Evolutionary conservation across 805 yeast genomes (phyloP).

Genomic region (Jamesozyma hellenica): DNA sequence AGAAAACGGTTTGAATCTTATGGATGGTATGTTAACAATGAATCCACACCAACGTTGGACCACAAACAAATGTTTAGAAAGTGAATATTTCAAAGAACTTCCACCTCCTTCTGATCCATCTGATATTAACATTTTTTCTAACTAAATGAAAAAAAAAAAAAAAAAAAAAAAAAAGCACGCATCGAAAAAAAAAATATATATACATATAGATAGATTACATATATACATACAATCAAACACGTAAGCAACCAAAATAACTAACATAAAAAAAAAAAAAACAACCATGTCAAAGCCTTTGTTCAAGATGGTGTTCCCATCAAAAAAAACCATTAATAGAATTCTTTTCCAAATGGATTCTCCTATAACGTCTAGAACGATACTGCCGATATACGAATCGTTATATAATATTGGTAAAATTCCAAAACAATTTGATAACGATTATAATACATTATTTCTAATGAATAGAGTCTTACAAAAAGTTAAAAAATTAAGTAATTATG

Average conservation of each 20-base stretch:
- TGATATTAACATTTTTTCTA: constrained; percentile 6
- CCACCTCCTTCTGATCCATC: constrained; percentile 68
- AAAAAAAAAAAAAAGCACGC: not conserved
- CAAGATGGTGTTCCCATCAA: constrained; percentile 45
- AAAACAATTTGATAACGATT: constrained; percentile 27
- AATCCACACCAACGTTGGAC: constrained; percentile 70
- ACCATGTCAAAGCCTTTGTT: constrained; percentile 28
- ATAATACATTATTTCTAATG: constrained; percentile 29
- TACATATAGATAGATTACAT: not conserved
- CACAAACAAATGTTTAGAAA: constrained; percentile 51
- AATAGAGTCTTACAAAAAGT: constrained; percentile 46
- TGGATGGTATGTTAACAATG: constrained; percentile 61
- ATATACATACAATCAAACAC: not conserved
- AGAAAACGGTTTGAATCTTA: constrained; percentile 66
- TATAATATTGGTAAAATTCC: constrained; percentile 29
- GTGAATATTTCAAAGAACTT: constrained; percentile 57
- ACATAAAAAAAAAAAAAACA: not conserved
- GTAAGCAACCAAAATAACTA: too few species aligned
- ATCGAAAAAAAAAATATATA: not conserved
- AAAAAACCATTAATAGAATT: constrained; percentile 45
- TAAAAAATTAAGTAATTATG: constrained; percentile 3
- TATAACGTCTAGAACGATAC: constrained; percentile 41
- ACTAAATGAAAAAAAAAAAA: not conserved
- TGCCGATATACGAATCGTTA: constrained; percentile 43
- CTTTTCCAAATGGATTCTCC: constrained; percentile 60